phyloP scores from a whole-genome alignment of 495 filamentous ascomycete species.

The Alectoria sarmentosa region DNA sequence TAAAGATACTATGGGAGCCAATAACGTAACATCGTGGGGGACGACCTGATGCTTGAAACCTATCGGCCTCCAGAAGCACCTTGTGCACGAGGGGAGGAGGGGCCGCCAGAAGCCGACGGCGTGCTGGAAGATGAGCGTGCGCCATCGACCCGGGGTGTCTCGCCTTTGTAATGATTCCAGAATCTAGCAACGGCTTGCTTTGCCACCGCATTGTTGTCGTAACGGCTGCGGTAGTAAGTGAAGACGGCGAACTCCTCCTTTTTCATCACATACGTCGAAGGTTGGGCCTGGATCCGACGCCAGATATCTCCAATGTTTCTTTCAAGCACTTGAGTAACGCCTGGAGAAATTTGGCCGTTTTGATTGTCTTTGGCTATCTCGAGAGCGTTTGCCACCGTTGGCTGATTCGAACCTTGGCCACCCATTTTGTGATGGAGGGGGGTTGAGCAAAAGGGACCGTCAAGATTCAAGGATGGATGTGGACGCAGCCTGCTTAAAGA shows the following conservation, averaged over 20 bases:
- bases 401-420: slow-evolving; percentile 17
- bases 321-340: slow-evolving; percentile 48
- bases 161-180: slow-evolving; percentile 41
- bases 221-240: slow-evolving; percentile 62
- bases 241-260: slow-evolving; percentile 70
- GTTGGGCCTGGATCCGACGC: slow-evolving; percentile 50
- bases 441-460: neutral
- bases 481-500: neutral
- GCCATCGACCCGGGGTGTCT: slow-evolving; percentile 16
- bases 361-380: slow-evolving; percentile 61
- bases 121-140: slow-evolving; percentile 10
- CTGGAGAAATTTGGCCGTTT: slow-evolving; percentile 47
- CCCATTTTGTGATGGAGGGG: slow-evolving; percentile 9
- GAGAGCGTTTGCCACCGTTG: slow-evolving; percentile 48
- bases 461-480: neutral
- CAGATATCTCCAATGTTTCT: slow-evolving; percentile 52
- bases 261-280: slow-evolving; percentile 57
- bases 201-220: slow-evolving; percentile 37
- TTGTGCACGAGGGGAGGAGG: neutral
- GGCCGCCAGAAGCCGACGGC: slow-evolving; percentile 7
- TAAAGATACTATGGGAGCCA: neutral
- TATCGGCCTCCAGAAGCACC: neutral
- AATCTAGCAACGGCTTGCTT: slow-evolving; percentile 42
- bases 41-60: neutral
- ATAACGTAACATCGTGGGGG: neutral